A percentile compares a stretch with the other conserved stretches of the same genome.
Conservation (phyloP, 2,329 filamentous ascomycete species). For the Rhynchosporium graminicola region DNA sequence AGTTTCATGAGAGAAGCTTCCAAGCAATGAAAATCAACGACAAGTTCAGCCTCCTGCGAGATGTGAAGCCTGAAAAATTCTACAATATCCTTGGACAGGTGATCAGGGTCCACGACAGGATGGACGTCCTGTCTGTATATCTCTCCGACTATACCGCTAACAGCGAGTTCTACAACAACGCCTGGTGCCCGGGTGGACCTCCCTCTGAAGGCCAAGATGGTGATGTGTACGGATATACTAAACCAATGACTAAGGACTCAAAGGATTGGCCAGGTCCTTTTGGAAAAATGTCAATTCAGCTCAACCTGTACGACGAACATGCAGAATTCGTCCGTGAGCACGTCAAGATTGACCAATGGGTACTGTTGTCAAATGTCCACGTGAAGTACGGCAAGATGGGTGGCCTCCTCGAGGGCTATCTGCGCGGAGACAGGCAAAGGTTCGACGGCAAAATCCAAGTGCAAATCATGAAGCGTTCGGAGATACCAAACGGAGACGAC, state of each 20-base stretch:
- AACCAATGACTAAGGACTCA: constrained; percentile 38
- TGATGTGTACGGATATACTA: constrained; percentile 58
- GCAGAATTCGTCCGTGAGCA: constrained; percentile 56
- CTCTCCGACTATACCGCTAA: constrained; percentile 84
- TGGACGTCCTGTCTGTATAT: constrained; percentile 62
- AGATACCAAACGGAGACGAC: constrained; percentile 48
- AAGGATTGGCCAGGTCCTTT: constrained; percentile 71
- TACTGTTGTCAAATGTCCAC: constrained; percentile 71
- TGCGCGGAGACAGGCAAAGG: constrained; percentile 60
- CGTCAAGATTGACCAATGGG: constrained; percentile 60
- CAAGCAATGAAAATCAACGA: constrained; percentile 49
- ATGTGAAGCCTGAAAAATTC: constrained; percentile 58
- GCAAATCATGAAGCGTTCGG: constrained; percentile 47
- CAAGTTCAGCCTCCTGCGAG: constrained; percentile 66
- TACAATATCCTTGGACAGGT: constrained; percentile 74
- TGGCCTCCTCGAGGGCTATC: constrained; percentile 66
- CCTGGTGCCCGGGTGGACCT: constrained; percentile 38
- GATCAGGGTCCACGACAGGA: constrained; percentile 54
- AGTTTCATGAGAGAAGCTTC: constrained; percentile 46
- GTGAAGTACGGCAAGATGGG: constrained; percentile 58
- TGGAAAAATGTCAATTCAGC: constrained; percentile 69
- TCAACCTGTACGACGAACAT: constrained; percentile 73
- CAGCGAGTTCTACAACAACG: constrained; percentile 53
- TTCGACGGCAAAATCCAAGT: constrained; percentile 59
- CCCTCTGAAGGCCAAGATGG: constrained; percentile 46